Percentiles rank a stretch among this genome's conserved stretches.
Evolutionary conservation across 2,329 filamentous ascomycete genomes (phyloP).

Genomic region (Cryphonectria carpinicola): DNA sequence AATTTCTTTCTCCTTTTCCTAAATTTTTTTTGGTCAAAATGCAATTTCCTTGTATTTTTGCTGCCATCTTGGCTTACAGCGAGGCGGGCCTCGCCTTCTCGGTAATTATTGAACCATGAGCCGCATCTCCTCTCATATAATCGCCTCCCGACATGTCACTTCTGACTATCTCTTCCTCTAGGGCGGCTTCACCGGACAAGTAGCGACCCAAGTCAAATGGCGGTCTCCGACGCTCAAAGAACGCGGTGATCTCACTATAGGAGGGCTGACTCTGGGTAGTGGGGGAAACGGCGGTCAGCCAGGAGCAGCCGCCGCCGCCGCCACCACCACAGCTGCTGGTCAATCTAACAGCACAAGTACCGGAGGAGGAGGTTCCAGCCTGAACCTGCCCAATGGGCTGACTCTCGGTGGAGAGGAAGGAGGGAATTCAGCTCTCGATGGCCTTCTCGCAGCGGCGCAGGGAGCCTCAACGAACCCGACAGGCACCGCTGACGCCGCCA

Average conservation of each 20-base stretch:
- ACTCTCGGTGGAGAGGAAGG: conserved; percentile 18
- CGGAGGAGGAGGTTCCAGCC: background rate
- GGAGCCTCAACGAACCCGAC: conserved; percentile 22
- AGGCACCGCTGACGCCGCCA: background rate
- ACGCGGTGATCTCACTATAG: conserved; percentile 20
- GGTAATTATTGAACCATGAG: conserved; percentile 9
- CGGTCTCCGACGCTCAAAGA: conserved; percentile 9
- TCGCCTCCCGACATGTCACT: background rate
- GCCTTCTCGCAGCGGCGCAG: conserved; percentile 19
- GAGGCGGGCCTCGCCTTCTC: conserved; percentile 26
- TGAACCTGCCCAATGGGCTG: conserved; percentile 15
- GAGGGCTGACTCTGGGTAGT: conserved; percentile 23
- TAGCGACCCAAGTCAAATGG: conserved; percentile 10
- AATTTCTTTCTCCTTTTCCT: background rate
- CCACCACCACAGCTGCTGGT: conserved; percentile 10
- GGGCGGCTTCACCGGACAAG: conserved; percentile 24
- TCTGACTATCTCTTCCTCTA: conserved; percentile 14
- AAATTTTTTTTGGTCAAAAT: background rate
- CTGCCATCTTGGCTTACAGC: conserved; percentile 21
- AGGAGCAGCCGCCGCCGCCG: background rate
- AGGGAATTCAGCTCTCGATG: conserved; percentile 11
- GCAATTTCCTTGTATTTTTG: conserved; percentile 15
- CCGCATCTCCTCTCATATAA: too few species aligned
- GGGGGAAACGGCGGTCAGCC: conserved; percentile 13
- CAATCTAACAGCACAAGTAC: conserved; percentile 1